Evolutionary conservation across 306 rosid genomes (phyloP), one percentile per base, ranked within the genome.

Genomic region (Leucaena leucocephala): DNA sequence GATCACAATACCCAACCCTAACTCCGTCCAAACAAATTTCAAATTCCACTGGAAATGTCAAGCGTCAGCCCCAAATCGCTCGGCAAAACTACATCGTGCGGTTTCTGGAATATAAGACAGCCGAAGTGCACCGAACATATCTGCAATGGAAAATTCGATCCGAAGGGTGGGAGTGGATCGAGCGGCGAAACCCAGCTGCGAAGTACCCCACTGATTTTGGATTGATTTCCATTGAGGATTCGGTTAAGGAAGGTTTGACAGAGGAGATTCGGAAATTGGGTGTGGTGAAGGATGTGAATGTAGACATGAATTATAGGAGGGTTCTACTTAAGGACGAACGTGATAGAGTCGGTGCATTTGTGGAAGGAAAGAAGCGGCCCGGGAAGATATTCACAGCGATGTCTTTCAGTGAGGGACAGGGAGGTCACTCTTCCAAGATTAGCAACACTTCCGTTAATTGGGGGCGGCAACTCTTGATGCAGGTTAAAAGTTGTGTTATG

Each of bases 161-260:
- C 69, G 71, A 65, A 16, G 93, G 93, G 14, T 95, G 98, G 99
- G 82, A 76, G n/a, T 95, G 99, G 99, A 90, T 95, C 89, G 90
- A 87, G 71, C 84, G 99, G 72, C 85, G 83, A 42, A 95, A 95
- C 80, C 93, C 98, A 13, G 98, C 97, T 7, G 38, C 89, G 13
- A 82, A 82, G 69, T 95, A 73, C 72, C 99, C 96, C 13, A 93
- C 99, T 36, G 99, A 95, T 72, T 95, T 93, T 19, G 99, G 91
- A 0, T 76, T 95, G 80, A 85, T 95, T n/a, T 90, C 96, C 66
- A 82, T 95, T 72, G 82, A 84, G 12, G 89, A 93, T 8, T 72
- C 85, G 19, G 88, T 68, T 75, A 85, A 39, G 38, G 85, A 79
- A 4, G 50, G 45, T 64, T 11, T 92, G 79, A 43, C 80, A 4